A percentile compares a stretch with the other conserved stretches of the same genome.
These are phyloP conservation scores for Exophiala mesophila DNA, from an alignment of 2,329 filamentous ascomycete genomes.

Conservation along the genomic window DNA sequence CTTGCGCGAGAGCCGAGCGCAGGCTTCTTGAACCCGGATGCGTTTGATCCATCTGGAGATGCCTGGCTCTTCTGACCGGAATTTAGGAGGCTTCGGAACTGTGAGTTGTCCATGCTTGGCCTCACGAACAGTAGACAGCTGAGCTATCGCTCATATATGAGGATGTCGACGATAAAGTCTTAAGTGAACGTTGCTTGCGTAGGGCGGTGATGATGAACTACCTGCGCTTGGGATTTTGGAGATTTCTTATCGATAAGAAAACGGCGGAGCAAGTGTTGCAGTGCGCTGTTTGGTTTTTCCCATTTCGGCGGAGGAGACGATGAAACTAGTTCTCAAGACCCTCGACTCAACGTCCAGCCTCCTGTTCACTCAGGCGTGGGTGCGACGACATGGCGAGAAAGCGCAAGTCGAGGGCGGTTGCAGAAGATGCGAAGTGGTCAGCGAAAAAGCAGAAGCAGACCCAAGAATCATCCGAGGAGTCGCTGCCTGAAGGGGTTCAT, in stretches of 20 bases:
- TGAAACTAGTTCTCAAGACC: no score
- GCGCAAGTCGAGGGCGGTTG: slow-evolving; percentile 9
- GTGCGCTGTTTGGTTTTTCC: no score
- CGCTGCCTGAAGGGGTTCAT: slow-evolving; percentile 60
- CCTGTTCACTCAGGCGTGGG: no score
- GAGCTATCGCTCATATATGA: background rate
- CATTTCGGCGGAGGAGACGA: no score
- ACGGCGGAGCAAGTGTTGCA: no score
- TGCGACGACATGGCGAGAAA: slow-evolving; percentile 18
- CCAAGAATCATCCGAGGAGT: no score
- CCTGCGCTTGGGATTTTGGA: no score
- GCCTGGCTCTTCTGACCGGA: slow-evolving; percentile 3
- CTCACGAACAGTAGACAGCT: background rate
- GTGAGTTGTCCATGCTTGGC: slow-evolving; percentile 82
- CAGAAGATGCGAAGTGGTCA: slow-evolving; percentile 1
- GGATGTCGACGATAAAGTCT: background rate
- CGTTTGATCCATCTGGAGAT: slow-evolving; percentile 38
- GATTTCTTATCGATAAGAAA: no score
- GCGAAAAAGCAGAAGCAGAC: slow-evolving; percentile 9
- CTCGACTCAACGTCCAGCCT: background rate
- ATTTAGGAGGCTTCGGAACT: slow-evolving; percentile 77
- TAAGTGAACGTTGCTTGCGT: no score
- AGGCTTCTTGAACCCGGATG: slow-evolving; percentile 42
- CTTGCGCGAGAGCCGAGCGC: slow-evolving; percentile 71
- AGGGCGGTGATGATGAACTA: no score